These are phyloP conservation scores for Fulvia fulva DNA, from an alignment of 2,329 filamentous ascomycete genomes.

Conservation along the genomic window DNA sequence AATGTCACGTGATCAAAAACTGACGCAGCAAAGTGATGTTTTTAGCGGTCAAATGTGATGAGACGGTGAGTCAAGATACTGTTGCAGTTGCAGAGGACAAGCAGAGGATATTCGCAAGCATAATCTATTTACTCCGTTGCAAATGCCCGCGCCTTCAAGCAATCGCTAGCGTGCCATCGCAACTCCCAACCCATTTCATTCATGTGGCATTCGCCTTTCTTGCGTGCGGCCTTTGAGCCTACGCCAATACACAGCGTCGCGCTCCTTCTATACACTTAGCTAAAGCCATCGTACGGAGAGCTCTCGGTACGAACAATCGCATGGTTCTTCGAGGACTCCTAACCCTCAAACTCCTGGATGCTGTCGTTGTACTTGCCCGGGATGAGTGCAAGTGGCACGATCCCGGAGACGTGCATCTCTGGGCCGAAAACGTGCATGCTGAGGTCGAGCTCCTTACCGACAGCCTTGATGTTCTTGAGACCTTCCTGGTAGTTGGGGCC, in stretches of 20 bases:
- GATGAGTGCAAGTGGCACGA: slow-evolving; percentile 82
- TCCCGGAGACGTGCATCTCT: slow-evolving; percentile 87
- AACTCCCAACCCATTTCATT: neutral
- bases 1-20: neutral
- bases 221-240: neutral
- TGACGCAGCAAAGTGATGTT: no score
- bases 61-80: neutral
- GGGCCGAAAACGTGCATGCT: slow-evolving; percentile 88
- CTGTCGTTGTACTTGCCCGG: slow-evolving; percentile 55
- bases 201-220: neutral
- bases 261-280: neutral
- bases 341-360: slow-evolving; percentile 59
- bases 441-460: slow-evolving; percentile 87
- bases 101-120: slow-evolving; percentile 9
- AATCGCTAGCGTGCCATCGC: slow-evolving; percentile 7
- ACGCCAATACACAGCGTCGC: neutral
- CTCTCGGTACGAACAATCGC: neutral
- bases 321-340: slow-evolving; percentile 17
- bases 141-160: slow-evolving; percentile 5
- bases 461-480: slow-evolving; percentile 98
- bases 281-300: neutral
- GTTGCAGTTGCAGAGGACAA: neutral
- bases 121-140: slow-evolving; percentile 10
- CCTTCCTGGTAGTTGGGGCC: slow-evolving; percentile 99
- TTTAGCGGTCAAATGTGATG: no score